These are phyloP conservation scores for Nidula niveotomentosa DNA, from an alignment of 1,284 basidiomycete species.

Conservation along the genomic window DNA sequence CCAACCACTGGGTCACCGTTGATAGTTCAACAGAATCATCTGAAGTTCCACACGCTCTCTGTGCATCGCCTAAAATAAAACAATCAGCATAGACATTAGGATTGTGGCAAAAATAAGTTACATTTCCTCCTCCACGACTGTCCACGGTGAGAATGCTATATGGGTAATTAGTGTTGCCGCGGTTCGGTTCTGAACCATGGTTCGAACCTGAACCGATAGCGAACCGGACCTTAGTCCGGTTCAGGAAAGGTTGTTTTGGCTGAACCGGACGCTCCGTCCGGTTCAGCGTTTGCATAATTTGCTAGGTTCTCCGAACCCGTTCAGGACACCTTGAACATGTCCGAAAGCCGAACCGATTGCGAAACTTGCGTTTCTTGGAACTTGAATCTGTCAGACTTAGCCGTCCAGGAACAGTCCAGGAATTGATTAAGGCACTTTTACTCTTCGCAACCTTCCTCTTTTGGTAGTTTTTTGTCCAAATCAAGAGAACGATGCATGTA, in stretches of 20 bases:
- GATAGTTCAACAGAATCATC: no score
- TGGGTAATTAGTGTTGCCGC: slow-evolving; percentile 16
- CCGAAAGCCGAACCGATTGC: neutral
- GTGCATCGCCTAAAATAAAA: no score
- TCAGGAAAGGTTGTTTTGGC: neutral
- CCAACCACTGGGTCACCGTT: no score
- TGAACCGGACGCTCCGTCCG: neutral
- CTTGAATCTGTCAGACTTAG: neutral
- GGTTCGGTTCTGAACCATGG: no score
- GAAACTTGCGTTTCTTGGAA: neutral
- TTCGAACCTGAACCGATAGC: neutral
- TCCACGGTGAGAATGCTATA: slow-evolving; percentile 51
- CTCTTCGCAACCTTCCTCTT: neutral
- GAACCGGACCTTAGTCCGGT: neutral
- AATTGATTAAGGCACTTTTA: no score
- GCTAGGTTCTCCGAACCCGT: neutral
- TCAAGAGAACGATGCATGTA: neutral
- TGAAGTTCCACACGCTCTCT: no score
- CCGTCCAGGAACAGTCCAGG: neutral
- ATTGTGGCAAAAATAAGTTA: slow-evolving; percentile 12
- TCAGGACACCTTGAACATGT: neutral
- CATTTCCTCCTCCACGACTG: slow-evolving; percentile 24
- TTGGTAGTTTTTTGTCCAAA: neutral
- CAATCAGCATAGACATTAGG: neutral
- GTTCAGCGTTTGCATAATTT: neutral